A percentile compares a stretch with the other conserved stretches of the same genome.
Evolutionary conservation across 192 early-diverging fungal genomes (phyloP).

Genomic region (Coemansia sp.): DNA sequence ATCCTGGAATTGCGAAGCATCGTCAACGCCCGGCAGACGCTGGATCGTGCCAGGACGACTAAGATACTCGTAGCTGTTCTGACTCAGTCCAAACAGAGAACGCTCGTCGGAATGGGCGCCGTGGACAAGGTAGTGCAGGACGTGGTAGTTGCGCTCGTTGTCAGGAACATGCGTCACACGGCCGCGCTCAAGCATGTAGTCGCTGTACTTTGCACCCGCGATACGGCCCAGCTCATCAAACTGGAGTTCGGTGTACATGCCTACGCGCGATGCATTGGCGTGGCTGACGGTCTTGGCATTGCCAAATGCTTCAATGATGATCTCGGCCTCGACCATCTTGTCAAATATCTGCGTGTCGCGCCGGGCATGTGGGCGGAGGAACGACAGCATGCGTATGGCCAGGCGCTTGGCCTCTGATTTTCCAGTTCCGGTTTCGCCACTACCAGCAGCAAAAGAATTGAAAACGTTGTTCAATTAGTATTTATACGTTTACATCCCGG

Average conservation of each 20-base stretch:
- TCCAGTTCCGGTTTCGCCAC: conserved; percentile 83
- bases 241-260: conserved; percentile 85
- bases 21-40: conserved; percentile 62
- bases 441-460: conserved; percentile 49
- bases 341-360: conserved; percentile 69
- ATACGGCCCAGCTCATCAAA: conserved; percentile 90
- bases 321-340: conserved; percentile 70
- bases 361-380: conserved; percentile 69
- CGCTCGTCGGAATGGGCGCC: conserved; percentile 82
- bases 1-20: conserved; percentile 64
- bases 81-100: conserved; percentile 69
- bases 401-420: conserved; percentile 79
- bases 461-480: background rate
- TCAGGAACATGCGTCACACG: conserved; percentile 69
- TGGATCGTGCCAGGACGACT: conserved; percentile 50
- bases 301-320: conserved; percentile 86
- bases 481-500: background rate
- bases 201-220: conserved; percentile 83
- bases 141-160: conserved; percentile 87
- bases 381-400: conserved; percentile 66
- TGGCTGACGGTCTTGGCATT: conserved; percentile 77
- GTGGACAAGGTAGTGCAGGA: conserved; percentile 92
- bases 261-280: conserved; percentile 82
- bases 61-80: conserved; percentile 58
- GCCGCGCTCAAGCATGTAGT: conserved; percentile 86